These are phyloP conservation scores for Aspergillus pseudonomiae DNA, from an alignment of 2,329 filamentous ascomycete genomes.

Conservation along the genomic window DNA sequence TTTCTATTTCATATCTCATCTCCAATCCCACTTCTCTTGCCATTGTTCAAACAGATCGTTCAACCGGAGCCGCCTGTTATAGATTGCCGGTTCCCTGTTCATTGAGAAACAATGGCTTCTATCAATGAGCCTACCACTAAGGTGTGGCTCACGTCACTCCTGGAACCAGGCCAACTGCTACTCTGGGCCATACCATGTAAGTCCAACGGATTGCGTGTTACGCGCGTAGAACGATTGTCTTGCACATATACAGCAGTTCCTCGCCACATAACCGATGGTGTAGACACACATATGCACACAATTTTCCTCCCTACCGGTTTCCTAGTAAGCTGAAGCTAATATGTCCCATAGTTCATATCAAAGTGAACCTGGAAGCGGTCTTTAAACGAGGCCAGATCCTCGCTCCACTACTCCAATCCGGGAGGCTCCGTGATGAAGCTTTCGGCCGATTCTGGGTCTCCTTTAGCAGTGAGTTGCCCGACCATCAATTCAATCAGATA, in stretches of 20 bases:
- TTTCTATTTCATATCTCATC: not conserved
- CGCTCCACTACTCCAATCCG: slow-evolving; percentile 35
- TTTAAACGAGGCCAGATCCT: slow-evolving; percentile 38
- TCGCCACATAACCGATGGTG: not conserved
- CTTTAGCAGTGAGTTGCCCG: slow-evolving; percentile 35
- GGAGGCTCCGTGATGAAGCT: slow-evolving; percentile 41
- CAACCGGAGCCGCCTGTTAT: not conserved
- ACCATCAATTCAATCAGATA: not conserved
- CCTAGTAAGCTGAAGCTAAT: slow-evolving; percentile 12
- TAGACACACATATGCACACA: not conserved
- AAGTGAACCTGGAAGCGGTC: slow-evolving; percentile 36
- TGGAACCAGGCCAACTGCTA: slow-evolving; percentile 31
- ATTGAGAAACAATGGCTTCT: slow-evolving; percentile 7
- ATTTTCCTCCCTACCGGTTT: not conserved
- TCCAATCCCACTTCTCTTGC: not conserved
- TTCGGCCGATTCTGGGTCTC: slow-evolving; percentile 47
- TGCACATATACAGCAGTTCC: not conserved
- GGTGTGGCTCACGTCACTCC: slow-evolving; percentile 23
- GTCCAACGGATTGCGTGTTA: slow-evolving; percentile 12
- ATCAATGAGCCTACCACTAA: slow-evolving; percentile 11
- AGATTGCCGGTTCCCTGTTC: not conserved
- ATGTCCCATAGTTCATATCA: slow-evolving; percentile 32
- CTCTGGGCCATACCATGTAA: slow-evolving; percentile 31
- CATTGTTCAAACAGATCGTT: not conserved
- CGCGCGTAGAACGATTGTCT: not conserved